A percentile compares a stretch with the other conserved stretches of the same genome.
Conservation (phyloP, 305 asterid species). For the Lippia alba region DNA sequence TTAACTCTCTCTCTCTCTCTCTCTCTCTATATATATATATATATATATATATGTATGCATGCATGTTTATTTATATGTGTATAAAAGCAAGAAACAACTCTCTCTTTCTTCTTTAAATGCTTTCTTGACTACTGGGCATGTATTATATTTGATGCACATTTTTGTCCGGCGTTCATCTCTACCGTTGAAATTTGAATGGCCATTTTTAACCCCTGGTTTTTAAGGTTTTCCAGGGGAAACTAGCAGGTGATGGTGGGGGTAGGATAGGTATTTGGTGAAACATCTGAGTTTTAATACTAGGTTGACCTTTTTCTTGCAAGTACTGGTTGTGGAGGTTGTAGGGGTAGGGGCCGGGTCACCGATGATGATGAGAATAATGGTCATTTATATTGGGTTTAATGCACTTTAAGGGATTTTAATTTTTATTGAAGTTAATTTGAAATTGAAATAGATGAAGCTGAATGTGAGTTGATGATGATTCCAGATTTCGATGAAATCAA, state of each 20-base stretch:
- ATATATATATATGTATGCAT: no score
- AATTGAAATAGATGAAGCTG: no score
- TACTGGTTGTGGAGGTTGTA: background rate
- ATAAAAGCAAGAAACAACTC: background rate
- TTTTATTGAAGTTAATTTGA: no score
- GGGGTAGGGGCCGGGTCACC: background rate
- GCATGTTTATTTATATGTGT: background rate
- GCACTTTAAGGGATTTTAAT: background rate
- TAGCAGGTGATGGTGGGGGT: constrained; percentile 23
- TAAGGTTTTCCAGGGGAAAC: background rate
- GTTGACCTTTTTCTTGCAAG: constrained; percentile 30
- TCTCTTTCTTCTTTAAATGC: constrained; percentile 45
- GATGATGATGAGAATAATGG: background rate
- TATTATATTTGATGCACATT: background rate
- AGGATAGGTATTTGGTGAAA: constrained; percentile 8
- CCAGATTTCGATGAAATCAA: background rate
- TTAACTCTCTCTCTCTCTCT: constrained; percentile 35
- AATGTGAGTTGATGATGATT: background rate
- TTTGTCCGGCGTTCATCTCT: constrained; percentile 1
- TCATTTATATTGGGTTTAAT: background rate
- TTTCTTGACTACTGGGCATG: constrained; percentile 32
- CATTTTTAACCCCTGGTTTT: background rate
- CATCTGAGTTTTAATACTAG: background rate
- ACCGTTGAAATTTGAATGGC: constrained; percentile 3
- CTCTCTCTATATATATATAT: background rate